Evolutionary conservation across 768 basidiomycete species (phyloP).

Genomic region (Botryobasidium botryosum): DNA sequence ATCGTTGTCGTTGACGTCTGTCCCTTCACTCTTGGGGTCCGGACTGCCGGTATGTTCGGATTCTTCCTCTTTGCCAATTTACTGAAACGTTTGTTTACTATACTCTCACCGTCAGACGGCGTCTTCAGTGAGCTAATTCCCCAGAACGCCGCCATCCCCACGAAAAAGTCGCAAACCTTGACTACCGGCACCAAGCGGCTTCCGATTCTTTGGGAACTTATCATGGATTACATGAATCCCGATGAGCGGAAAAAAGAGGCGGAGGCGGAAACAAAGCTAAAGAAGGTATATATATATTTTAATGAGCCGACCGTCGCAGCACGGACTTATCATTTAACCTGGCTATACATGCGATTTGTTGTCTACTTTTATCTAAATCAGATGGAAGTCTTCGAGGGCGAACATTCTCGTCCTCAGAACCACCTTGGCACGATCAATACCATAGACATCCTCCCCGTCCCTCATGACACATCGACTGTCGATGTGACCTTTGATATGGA

Average conservation of each 20-base stretch:
- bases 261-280: too few relatives aligned
- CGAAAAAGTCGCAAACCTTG: conserved; percentile 91
- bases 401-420: conserved; percentile 93
- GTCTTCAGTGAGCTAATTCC: conserved; percentile 96
- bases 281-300: too few relatives aligned
- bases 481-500: conserved; percentile 95
- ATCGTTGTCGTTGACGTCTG: conserved; percentile 93
- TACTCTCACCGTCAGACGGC: conserved; percentile 33
- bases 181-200: conserved; percentile 77
- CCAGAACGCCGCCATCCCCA: conserved; percentile 96
- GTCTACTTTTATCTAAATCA: neutral
- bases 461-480: conserved; percentile 92
- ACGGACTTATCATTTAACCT: too few relatives aligned
- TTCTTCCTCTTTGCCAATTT: conserved; percentile 18
- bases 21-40: conserved; percentile 95
- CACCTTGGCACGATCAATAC: conserved; percentile 94
- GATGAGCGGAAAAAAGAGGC: too few relatives aligned
- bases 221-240: conserved; percentile 4
- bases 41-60: too few relatives aligned
- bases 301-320: too few relatives aligned
- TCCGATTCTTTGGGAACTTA: conserved; percentile 53
- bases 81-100: too few relatives aligned
- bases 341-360: too few relatives aligned
- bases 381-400: conserved; percentile 98
- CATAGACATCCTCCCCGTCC: conserved; percentile 79